Base-by-base conservation (phyloP, 495 filamentous ascomycete species). In the Daldinia caldariorum region DNA sequence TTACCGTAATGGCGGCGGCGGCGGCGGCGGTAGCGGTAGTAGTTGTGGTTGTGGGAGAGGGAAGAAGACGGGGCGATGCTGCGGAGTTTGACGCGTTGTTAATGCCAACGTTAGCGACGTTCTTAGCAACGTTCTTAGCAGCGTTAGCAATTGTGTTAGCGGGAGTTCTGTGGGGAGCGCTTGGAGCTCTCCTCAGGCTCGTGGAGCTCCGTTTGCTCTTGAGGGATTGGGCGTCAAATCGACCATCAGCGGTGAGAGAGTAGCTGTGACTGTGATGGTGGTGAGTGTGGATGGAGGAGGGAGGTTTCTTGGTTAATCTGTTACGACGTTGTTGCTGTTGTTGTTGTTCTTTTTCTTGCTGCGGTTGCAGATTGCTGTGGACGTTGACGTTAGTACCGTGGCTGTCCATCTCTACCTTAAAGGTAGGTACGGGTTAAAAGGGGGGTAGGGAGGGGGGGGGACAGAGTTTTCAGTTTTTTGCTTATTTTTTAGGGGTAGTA, bases 171-270 rank as follows among this genome's bases (percentile, higher is more conserved):
- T 86, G 81, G 58, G 89, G 89, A 70, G 89, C 89, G 73, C 89
- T 92, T 60, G 90, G 89, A 80, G 89, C 87, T 78, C 90, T 86
- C 77, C 88, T 88, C 72, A 92, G 82, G 69, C 80, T 84, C 54
- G 79, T 79, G 69, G 83, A 85, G 82, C 83, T 85, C 76, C 82
- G 80, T 81, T 85, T 83, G 79, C 82, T 84, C 70, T 79, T 77
- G 69, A 86, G 77, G 71, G 83, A 84, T 75, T 79, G 81, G 78
- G 82, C 78, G 79, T 85, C 84, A 81, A 82, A 79, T 71, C 77
- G 81, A 76, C 79, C 78, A 75, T 83, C 82, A 74, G 78, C 73
- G 63, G 77, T 76, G 71, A 72, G 71, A 14, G 76, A 72, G 64
- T 78, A 80, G 75, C 78, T 81, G 63, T 79, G 73, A 65, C 76